These are phyloP conservation scores for Phytophthora pisi DNA, from an alignment of 352 stramenopile species.

Conservation along the genomic window DNA sequence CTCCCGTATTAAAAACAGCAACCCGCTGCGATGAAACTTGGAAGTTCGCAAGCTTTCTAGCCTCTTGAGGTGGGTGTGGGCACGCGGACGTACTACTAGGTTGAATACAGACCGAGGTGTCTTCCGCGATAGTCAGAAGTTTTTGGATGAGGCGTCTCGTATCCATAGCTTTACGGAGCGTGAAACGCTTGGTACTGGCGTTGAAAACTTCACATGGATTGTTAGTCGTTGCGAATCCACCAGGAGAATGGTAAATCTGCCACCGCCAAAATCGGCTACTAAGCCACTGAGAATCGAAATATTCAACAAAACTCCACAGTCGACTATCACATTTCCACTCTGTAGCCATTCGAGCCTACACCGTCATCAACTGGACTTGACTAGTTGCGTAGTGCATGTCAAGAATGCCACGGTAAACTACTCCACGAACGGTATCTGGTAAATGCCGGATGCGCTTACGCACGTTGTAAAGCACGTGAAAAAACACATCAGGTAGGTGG, in stretches of 20 bases:
- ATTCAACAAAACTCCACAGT: conserved; percentile 4
- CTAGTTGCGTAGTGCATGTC: conserved; percentile 17
- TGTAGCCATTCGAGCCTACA: neutral
- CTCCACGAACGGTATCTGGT: neutral
- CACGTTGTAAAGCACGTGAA: conserved; percentile 34
- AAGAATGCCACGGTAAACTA: conserved; percentile 9
- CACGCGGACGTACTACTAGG: too few species aligned
- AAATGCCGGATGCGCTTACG: conserved; percentile 21
- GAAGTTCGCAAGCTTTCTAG: too few species aligned
- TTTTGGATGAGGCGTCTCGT: too few species aligned
- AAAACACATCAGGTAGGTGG: conserved; percentile 17
- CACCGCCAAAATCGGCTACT: conserved; percentile 20
- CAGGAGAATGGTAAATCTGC: conserved; percentile 22
- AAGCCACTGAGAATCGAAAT: conserved; percentile 16
- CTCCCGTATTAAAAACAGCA: neutral
- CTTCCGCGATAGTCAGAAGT: too few species aligned
- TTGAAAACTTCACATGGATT: neutral
- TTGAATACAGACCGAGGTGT: neutral
- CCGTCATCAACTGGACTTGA: neutral
- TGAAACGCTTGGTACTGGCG: too few species aligned
- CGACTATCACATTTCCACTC: neutral
- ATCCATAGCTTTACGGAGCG: too few species aligned
- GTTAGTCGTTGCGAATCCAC: conserved; percentile 18
- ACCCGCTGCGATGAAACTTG: too few species aligned
- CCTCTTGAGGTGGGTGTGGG: too few species aligned